Base-by-base conservation (phyloP, 176 grass and related monocot species). In the Oryza meridionalis region DNA sequence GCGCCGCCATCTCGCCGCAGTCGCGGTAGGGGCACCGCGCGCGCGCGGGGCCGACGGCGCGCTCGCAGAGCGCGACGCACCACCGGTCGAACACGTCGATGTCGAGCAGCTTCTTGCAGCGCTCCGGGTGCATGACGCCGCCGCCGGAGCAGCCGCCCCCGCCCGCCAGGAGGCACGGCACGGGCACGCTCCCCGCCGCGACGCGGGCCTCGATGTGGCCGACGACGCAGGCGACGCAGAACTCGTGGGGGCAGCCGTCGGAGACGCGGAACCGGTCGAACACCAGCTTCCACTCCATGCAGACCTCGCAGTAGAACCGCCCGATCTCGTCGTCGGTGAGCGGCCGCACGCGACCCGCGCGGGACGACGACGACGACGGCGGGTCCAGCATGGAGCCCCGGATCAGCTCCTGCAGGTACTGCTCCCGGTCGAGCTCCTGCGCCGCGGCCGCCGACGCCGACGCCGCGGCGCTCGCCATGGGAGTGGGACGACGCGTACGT, bases 1-100 rank as follows among this genome's bases (percentile, higher is more conserved):
- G 85, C 19, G 17, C 72, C 38, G 70, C 38, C 37, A 87, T 49
- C 37, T 69, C 35, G 65, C 85, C 79, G 78, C 79, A 82, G 85
- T 63, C 72, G 2, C 65, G 38, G 79, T 77, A 77, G 26, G 85
- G 85, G 65, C 85, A 82, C 21, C 79, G 72, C 49, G 65, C 79
- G 38, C 85, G 79, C 0, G 5, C 79, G 3, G 79, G 72, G 0
- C 85, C 85, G 49, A 87, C 0, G 74, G 80, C 86, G 55, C 80
- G 74, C 75, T 88, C 80, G 67, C 80, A 73, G n/a, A 88, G 86
- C 80, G 86, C 86, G 74, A 88, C 53, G 58, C 80, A 84, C 74
- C 86, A 83, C 21, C 80, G 22, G 86, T 88, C 86, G 86, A 88
- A 88, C 7, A 88, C 86, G 79, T 70, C 85, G 38, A 87, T 82